Evolutionary conservation across 2,329 filamentous ascomycete genomes (phyloP), one percentile per base, ranked within the genome.

Genomic region (Eurotiales sp.): DNA sequence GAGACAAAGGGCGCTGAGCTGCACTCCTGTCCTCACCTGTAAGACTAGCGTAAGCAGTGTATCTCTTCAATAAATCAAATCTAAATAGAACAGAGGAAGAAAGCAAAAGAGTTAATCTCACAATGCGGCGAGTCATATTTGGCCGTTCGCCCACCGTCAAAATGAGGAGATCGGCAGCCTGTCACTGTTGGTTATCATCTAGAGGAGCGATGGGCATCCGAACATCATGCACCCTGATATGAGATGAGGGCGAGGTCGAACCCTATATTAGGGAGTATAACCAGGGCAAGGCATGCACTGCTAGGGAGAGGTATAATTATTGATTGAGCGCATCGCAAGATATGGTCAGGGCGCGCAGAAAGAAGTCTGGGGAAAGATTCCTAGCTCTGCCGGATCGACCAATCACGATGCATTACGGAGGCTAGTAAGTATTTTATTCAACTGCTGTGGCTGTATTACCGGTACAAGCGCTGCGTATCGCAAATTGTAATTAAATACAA

Each of bases 1-100:
- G 59, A 81, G 67, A 51, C 82, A 77, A 52, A 90, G 77, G 52
- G 83, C 76, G 57, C 80, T 76, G 64, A 93, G 82, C 79, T 96
- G 89, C 66, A 87, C 77, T 64, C 86, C 81, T 57, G 90, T 90
- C 51, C 78, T 76, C 52, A 80, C 73, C 78, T 81, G 56, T 3
- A 47, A 5, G 46, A 15, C 19, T n/a, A n/a, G 22, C 6, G 15
- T 19, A 29, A 25, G 8, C 15, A 3, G 36, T 8, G 22, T n/a
- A n/a, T n/a, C n/a, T n/a, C n/a, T n/a, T n/a, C n/a, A n/a, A n/a
- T n/a, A n/a, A n/a, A n/a, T n/a, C n/a, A n/a, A n/a, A n/a, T n/a
- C n/a, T n/a, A n/a, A n/a, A n/a, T n/a, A n/a, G 46, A 46, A 27
- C 21, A 46, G 32, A 27, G 50, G 29, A 34, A 12, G 43, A 17